Percentiles rank a stretch among this genome's conserved stretches.
phyloP scores from a whole-genome alignment of 2,329 filamentous ascomycete species.

The Westerdykella aurantiaca region DNA sequence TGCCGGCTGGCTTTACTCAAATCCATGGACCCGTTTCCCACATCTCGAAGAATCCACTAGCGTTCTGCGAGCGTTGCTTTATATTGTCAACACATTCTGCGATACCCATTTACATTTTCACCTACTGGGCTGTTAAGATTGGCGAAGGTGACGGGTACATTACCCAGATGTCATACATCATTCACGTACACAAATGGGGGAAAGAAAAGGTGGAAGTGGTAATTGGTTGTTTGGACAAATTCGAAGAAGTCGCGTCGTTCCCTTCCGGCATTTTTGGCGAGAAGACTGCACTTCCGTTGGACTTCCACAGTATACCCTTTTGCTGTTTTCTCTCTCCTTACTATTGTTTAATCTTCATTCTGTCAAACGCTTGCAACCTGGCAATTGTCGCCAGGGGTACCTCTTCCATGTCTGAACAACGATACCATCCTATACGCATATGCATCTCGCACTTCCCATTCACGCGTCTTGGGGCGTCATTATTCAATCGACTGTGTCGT shows the following conservation, averaged over 20 bases:
- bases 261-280: neutral
- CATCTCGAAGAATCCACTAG: conserved; percentile 24
- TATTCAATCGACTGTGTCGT: too few species aligned
- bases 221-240: neutral
- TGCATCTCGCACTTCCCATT: too few species aligned
- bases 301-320: neutral
- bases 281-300: neutral
- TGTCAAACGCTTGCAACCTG: neutral
- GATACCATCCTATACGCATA: too few species aligned
- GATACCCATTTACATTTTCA: conserved; percentile 34
- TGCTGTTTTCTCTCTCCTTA: neutral
- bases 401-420: neutral
- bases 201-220: neutral
- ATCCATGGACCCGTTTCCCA: too few species aligned
- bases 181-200: conserved; percentile 1
- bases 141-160: conserved; percentile 1
- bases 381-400: neutral
- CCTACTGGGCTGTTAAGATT: conserved; percentile 3
- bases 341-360: neutral
- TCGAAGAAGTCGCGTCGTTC: neutral
- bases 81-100: conserved; percentile 15
- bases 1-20: neutral
- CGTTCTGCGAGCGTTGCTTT: conserved; percentile 12
- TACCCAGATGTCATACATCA: neutral
- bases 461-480: too few species aligned